Percentiles rank a stretch among this genome's conserved stretches.
These are phyloP conservation scores for Teratosphaeria zuluensis DNA, from an alignment of 2,329 filamentous ascomycete species.

Conservation along the genomic window DNA sequence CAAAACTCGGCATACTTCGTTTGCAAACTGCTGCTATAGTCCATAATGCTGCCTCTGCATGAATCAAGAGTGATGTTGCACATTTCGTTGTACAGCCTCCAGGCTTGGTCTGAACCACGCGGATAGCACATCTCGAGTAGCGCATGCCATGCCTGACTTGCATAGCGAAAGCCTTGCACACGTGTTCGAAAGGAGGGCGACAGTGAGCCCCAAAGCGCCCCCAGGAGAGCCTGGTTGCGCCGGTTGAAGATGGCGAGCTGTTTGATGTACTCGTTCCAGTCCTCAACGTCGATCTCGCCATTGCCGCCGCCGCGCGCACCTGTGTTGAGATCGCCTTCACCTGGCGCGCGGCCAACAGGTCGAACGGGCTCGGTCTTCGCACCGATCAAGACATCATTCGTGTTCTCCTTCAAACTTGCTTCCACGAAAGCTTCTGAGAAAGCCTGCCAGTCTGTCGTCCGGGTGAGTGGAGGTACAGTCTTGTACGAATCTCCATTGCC, in stretches of 20 bases:
- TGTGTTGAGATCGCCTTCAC: not conserved
- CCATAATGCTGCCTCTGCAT: slow-evolving; percentile 13
- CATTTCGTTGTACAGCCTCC: slow-evolving; percentile 16
- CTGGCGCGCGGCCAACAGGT: slow-evolving; percentile 6
- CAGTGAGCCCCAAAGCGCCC: slow-evolving; percentile 15
- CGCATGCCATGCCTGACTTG: slow-evolving; percentile 17
- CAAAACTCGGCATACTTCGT: slow-evolving; percentile 17
- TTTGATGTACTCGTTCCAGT: slow-evolving; percentile 26
- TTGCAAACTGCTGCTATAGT: slow-evolving; percentile 19
- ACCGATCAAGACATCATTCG: slow-evolving; percentile 19
- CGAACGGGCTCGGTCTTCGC: slow-evolving; percentile 19
- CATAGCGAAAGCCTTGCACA: slow-evolving; percentile 13
- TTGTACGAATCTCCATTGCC: slow-evolving; percentile 22
- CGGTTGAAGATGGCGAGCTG: slow-evolving; percentile 24
- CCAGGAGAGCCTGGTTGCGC: slow-evolving; percentile 20
- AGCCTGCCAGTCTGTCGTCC: slow-evolving; percentile 16
- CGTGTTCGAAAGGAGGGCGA: slow-evolving; percentile 16
- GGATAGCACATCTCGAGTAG: slow-evolving; percentile 23
- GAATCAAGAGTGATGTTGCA: slow-evolving; percentile 14
- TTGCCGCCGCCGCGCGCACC: not conserved
- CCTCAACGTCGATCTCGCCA: slow-evolving; percentile 16
- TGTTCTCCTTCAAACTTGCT: slow-evolving; percentile 23
- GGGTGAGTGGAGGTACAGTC: slow-evolving; percentile 8
- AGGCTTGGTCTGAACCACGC: slow-evolving; percentile 19
- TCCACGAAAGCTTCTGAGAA: slow-evolving; percentile 19